Percentiles rank a stretch among this genome's conserved stretches.
phyloP scores from a whole-genome alignment of 352 stramenopile genomes.

The Blastocystis sp. region DNA sequence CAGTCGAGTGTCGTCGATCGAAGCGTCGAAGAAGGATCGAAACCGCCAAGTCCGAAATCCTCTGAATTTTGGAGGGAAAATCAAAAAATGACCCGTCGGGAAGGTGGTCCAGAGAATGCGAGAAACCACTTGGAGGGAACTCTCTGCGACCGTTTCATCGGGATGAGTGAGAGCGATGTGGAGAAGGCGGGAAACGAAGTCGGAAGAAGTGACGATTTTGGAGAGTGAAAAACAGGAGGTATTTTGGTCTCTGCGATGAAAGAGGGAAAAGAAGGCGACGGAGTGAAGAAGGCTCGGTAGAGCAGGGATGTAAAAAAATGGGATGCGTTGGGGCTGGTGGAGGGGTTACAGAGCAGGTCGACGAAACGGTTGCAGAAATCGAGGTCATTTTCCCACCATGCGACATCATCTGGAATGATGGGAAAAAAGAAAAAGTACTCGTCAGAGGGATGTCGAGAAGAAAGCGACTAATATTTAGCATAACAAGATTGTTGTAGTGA shows the following conservation, averaged over 20 bases:
- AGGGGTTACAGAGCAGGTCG: neutral
- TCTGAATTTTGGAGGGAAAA: too few species aligned
- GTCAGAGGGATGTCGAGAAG: neutral
- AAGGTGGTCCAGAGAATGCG: neutral
- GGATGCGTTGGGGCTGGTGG: neutral
- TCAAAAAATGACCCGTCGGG: too few species aligned
- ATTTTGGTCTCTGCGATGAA: neutral
- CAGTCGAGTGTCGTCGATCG: neutral
- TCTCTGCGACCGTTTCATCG: neutral
- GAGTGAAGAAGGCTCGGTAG: neutral
- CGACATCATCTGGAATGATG: neutral
- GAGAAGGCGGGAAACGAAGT: neutral
- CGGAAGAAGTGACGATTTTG: neutral
- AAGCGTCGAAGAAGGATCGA: neutral
- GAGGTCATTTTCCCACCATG: neutral
- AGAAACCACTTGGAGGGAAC: neutral
- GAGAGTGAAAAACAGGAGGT: neutral
- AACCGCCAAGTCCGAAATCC: neutral
- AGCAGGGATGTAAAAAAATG: neutral
- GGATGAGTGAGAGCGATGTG: neutral
- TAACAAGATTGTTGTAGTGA: neutral
- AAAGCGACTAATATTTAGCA: neutral
- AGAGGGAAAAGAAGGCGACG: neutral
- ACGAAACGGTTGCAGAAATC: neutral
- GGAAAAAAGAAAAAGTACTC: neutral